phyloP scores from a whole-genome alignment of 371 early-diverging fungal species.

The Mortierella sp. region DNA sequence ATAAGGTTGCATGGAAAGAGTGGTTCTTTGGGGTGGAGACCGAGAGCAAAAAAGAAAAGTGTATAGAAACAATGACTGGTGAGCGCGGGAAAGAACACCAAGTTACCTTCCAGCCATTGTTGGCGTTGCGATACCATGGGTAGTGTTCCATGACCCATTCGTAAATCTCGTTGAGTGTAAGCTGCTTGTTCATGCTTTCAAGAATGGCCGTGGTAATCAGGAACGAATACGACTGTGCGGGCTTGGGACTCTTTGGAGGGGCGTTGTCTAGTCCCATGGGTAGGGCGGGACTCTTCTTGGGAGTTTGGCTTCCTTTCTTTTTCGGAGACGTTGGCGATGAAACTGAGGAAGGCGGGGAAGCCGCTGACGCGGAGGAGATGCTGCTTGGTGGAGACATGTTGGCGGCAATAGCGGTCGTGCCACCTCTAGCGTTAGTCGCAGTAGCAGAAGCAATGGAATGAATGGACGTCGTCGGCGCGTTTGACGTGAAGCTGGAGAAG shows the following conservation, averaged over 20 bases:
- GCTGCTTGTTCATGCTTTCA: slow-evolving; percentile 72
- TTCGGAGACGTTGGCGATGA: slow-evolving; percentile 32
- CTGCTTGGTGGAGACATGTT: slow-evolving; percentile 28
- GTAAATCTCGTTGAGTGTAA: slow-evolving; percentile 95
- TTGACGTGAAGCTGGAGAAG: slow-evolving; percentile 16
- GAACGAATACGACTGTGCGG: slow-evolving; percentile 92
- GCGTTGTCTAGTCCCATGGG: background rate
- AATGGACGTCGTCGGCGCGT: slow-evolving; percentile 17
- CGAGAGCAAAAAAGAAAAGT: background rate
- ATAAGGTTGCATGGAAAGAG: background rate
- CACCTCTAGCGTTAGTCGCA: slow-evolving; percentile 21
- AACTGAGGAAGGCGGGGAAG: slow-evolving; percentile 16
- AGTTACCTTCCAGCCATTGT: slow-evolving; percentile 86
- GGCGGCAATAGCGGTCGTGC: slow-evolving; percentile 32
- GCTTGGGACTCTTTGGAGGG: slow-evolving; percentile 61
- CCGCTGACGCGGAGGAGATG: slow-evolving; percentile 15
- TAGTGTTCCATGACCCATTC: slow-evolving; percentile 85
- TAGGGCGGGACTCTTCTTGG: slow-evolving; percentile 14
- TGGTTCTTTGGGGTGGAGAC: background rate
- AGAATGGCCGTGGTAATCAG: slow-evolving; percentile 93
- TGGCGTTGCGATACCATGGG: slow-evolving; percentile 80
- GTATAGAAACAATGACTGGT: background rate
- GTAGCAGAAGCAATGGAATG: slow-evolving; percentile 43
- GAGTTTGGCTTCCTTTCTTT: slow-evolving; percentile 17
- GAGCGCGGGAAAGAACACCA: slow-evolving; percentile 1